A percentile compares a stretch with the other conserved stretches of the same genome.
Evolutionary conservation across 2,329 filamentous ascomycete genomes (phyloP).

Genomic region (Zymoseptoria tritici): DNA sequence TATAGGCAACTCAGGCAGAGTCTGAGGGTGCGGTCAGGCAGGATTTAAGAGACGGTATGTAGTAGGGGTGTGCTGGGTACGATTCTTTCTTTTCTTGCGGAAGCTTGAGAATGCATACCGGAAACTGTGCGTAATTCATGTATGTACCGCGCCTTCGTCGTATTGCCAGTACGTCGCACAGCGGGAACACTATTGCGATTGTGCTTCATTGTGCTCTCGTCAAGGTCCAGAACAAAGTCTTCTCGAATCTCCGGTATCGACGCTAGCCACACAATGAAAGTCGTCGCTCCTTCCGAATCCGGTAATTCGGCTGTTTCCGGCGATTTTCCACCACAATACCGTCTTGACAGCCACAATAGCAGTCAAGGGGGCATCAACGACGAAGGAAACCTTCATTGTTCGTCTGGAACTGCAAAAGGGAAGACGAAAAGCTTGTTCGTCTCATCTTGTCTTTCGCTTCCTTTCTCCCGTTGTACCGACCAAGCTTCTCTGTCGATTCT

Average conservation of each 20-base stretch:
- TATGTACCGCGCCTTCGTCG: no score
- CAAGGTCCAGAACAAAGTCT: no score
- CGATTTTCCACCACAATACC: not conserved
- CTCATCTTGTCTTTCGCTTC: not conserved
- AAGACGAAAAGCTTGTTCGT: not conserved
- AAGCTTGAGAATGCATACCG: no score
- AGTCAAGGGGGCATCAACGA: not conserved
- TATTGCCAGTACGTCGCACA: no score
- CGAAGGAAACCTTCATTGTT: not conserved
- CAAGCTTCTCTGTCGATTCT: not conserved
- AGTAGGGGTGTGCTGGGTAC: no score
- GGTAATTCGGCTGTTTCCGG: not conserved
- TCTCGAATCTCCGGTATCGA: not conserved
- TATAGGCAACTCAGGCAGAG: no score
- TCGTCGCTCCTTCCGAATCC: not conserved
- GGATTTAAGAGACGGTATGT: no score
- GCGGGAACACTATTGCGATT: no score
- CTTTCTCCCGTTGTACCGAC: not conserved
- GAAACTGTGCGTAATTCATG: no score
- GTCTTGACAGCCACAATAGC: not conserved
- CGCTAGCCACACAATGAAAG: not conserved
- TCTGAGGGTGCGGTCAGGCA: no score
- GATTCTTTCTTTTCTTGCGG: no score
- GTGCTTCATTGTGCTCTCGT: no score
- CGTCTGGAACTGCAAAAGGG: not conserved